A percentile compares a stretch with the other conserved stretches of the same genome.
Conservation (phyloP, 2,329 filamentous ascomycete genomes). For the Cladosporium sp. region DNA sequence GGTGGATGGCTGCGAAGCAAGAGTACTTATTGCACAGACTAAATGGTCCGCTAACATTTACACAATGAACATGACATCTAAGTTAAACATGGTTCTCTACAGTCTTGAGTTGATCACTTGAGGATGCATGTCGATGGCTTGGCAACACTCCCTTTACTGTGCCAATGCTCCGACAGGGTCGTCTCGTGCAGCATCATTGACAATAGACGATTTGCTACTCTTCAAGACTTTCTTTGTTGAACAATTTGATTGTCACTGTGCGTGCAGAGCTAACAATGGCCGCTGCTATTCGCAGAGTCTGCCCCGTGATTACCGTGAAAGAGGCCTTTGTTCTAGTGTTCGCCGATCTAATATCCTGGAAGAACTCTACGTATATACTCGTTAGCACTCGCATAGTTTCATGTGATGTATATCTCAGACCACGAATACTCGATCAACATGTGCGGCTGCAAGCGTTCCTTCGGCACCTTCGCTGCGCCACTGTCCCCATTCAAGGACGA, state of each 20-base stretch:
- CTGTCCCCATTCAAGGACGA: background rate
- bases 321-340: background rate
- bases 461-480: background rate
- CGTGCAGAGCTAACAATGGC: background rate
- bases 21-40: conserved; percentile 26
- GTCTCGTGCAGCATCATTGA: too few species aligned
- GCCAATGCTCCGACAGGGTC: too few species aligned
- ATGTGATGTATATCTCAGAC: too few species aligned
- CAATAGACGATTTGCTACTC: too few species aligned
- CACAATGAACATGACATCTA: too few species aligned
- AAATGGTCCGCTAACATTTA: too few species aligned
- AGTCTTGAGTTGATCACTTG: too few species aligned
- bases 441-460: background rate
- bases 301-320: background rate
- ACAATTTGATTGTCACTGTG: background rate
- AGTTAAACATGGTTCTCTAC: too few species aligned
- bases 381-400: too few species aligned
- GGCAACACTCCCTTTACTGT: too few species aligned
- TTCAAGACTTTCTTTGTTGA: background rate
- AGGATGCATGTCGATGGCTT: too few species aligned
- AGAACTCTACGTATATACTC: background rate
- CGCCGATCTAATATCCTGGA: background rate
- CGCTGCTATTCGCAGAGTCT: background rate
- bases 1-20: conserved; percentile 31
- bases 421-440: background rate